Percentiles rank a stretch among this genome's conserved stretches.
Conservation (phyloP, 192 early-diverging fungal species). For the Mycoemilia scoparia region DNA sequence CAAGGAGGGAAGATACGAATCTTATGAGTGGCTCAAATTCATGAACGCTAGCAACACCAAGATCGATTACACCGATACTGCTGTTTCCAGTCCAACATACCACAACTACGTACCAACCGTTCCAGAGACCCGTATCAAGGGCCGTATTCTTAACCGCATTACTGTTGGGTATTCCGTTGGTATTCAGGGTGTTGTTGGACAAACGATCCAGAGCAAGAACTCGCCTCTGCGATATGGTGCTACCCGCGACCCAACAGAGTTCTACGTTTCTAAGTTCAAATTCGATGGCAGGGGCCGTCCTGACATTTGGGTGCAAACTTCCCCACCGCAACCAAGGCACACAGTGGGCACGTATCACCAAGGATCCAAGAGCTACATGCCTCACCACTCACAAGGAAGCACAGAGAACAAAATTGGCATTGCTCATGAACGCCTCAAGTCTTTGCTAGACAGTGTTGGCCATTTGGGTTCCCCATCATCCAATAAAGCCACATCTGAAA, state of each 20-base stretch:
- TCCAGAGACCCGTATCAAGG: constrained; percentile 32
- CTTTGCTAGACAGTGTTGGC: too few species aligned
- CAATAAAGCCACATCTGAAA: too few species aligned
- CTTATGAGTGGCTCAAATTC: constrained; percentile 20
- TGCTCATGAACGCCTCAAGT: too few species aligned
- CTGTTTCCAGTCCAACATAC: constrained; percentile 35
- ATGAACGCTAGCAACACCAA: constrained; percentile 15
- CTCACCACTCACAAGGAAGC: too few species aligned
- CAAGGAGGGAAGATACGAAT: constrained; percentile 13
- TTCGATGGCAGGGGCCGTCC: constrained; percentile 23
- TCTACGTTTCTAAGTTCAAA: constrained; percentile 42
- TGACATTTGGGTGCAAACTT: too few species aligned
- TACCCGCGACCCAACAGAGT: constrained; percentile 29
- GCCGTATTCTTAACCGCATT: constrained; percentile 37
- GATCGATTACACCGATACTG: constrained; percentile 13
- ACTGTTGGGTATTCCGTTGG: constrained; percentile 34
- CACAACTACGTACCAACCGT: constrained; percentile 19
- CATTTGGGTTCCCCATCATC: too few species aligned
- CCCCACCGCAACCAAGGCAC: too few species aligned
- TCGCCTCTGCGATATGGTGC: constrained; percentile 20
- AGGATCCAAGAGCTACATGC: too few species aligned
- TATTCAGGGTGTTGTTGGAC: constrained; percentile 42
- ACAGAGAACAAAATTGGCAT: too few species aligned
- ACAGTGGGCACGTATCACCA: too few species aligned
- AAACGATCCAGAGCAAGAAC: constrained; percentile 16